These are phyloP conservation scores for Hyphopichia pseudoburtonii DNA, from an alignment of 1,139 yeast species.

Conservation along the genomic window DNA sequence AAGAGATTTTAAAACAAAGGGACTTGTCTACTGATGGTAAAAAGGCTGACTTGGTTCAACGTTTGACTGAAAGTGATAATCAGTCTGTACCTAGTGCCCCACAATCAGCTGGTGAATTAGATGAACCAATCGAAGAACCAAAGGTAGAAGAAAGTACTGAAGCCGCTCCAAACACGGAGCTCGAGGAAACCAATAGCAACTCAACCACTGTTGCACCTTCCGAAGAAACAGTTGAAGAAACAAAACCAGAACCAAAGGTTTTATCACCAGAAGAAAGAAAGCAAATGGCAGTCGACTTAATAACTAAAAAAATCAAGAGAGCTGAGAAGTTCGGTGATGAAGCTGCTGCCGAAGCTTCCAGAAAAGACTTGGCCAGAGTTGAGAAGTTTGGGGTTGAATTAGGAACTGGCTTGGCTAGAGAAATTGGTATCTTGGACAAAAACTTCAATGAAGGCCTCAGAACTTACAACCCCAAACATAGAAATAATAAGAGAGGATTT, in stretches of 20 bases:
- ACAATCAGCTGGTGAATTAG: slow-evolving; percentile 14
- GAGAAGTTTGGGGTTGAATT: slow-evolving; percentile 81
- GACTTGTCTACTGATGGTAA: slow-evolving; percentile 77
- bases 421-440: slow-evolving; percentile 55
- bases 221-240: slow-evolving; percentile 18
- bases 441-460: slow-evolving; percentile 21
- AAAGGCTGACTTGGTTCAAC: slow-evolving; percentile 76
- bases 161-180: background rate
- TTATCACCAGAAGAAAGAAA: slow-evolving; percentile 70
- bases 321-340: slow-evolving; percentile 78
- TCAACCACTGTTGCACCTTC: slow-evolving; percentile 15
- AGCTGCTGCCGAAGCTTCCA: slow-evolving; percentile 51
- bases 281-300: slow-evolving; percentile 63
- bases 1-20: slow-evolving; percentile 68
- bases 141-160: slow-evolving; percentile 8
- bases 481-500: slow-evolving; percentile 9
- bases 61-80: slow-evolving; percentile 49
- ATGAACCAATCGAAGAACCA: slow-evolving; percentile 9
- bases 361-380: slow-evolving; percentile 64
- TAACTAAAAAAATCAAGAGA: slow-evolving; percentile 67
- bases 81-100: slow-evolving; percentile 7
- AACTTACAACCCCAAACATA: background rate
- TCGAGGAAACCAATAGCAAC: slow-evolving; percentile 7
- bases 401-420: slow-evolving; percentile 66
- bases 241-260: slow-evolving; percentile 33